Percentiles rank a stretch among this genome's conserved stretches.
phyloP scores from a whole-genome alignment of 2,329 filamentous ascomycete species.

The Ceratocystis harringtonii region DNA sequence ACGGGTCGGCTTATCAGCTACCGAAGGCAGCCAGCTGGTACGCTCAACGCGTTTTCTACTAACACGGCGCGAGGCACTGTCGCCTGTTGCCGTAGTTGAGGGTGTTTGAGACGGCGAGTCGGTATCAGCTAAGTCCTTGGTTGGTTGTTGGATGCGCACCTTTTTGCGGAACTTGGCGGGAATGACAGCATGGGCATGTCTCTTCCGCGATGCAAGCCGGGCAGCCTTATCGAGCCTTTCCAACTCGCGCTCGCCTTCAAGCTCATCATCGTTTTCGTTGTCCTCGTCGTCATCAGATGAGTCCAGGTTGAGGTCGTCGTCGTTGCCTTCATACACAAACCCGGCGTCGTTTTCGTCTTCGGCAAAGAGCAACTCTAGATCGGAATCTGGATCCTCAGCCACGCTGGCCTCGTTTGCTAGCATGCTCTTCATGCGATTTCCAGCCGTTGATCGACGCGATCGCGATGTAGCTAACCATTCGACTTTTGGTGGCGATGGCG shows the following conservation, averaged over 20 bases:
- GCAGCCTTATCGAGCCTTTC: conserved; percentile 60
- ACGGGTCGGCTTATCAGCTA: conserved; percentile 40
- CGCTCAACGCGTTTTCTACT: conserved; percentile 48
- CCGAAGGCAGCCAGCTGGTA: conserved; percentile 41
- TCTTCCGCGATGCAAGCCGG: conserved; percentile 54
- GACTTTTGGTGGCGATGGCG: conserved; percentile 24
- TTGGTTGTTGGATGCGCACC: conserved; percentile 51
- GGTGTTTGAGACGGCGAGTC: conserved; percentile 22
- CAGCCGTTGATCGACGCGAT: conserved; percentile 63
- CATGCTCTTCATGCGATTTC: conserved; percentile 67
- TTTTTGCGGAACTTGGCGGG: conserved; percentile 58
- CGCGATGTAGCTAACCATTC: conserved; percentile 63
- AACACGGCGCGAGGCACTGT: conserved; percentile 26
- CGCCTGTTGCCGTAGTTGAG: conserved; percentile 22
- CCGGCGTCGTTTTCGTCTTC: conserved; percentile 55
- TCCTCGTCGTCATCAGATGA: conserved; percentile 76
- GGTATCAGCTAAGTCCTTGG: conserved; percentile 20
- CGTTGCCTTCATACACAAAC: conserved; percentile 44
- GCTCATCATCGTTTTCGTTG: conserved; percentile 45
- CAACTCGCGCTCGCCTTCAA: conserved; percentile 78
- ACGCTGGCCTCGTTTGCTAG: conserved; percentile 46
- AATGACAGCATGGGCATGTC: conserved; percentile 54
- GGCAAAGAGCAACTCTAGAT: conserved; percentile 60
- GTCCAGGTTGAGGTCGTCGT: conserved; percentile 68
- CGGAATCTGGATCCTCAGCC: conserved; percentile 41